Base-by-base conservation (phyloP, 192 early-diverging fungal genomes). In the Mycoemilia scoparia region DNA sequence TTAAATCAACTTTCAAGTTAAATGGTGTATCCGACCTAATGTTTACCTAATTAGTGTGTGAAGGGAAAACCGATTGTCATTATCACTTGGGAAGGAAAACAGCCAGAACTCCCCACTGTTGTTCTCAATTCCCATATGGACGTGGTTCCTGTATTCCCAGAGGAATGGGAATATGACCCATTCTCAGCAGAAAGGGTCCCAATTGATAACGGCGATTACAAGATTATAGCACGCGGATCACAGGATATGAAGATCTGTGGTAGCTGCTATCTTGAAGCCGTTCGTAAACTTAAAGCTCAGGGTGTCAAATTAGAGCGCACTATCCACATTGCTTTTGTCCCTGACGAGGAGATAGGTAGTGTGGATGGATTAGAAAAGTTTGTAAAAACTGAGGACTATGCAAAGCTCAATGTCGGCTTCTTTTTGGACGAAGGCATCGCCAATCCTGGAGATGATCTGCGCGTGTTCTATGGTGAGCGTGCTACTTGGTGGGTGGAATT, bases 181-280 rank as follows among this genome's bases (percentile, higher is more conserved):
- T 87, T 90, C 49, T 75, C 64, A 4, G 86, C 80, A 7, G 48
- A 41, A 22, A 53, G 58, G 0, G 64, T 57, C 20, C 18, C 60
- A 7, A 76, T 70, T 26, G 62, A 56, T 12, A 60, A 71, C 44
- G 77, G 78, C 9, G 64, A 54, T 22, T 41, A 43, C 43, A 32
- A 70, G 30, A 86, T 90, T 45, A 56, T 73, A 41, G 86, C 82
- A n/a, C 75, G 83, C 24, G 84, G 82, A 1, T 45, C 85, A 8
- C 82, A 85, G 51, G 85, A 90, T 46, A 90, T 90, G 86, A 90
- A 90, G 55, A 84, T 83, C 49, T 81, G 84, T 29, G 82, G 82
- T 7, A 57, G 43, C 35, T 70, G 72, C 24, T 87, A 90, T 55
- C 59, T 90, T 24, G 86, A 90, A 53, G 79, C 79, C 21, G 60